These are phyloP conservation scores for Rhizopogon rudus DNA, from an alignment of 768 basidiomycete genomes.

Conservation along the genomic window DNA sequence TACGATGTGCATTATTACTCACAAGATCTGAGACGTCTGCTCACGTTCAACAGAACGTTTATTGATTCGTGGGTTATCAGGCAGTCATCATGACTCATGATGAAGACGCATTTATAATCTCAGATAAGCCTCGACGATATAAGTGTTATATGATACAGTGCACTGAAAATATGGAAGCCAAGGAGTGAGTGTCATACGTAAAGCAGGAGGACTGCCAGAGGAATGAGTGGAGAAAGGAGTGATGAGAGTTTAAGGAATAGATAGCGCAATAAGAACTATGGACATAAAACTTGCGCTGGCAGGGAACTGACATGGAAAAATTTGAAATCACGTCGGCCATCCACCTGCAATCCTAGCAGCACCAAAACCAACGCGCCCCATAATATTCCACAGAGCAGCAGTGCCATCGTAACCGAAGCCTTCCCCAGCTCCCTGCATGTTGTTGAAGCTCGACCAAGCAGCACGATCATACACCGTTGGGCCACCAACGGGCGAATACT, in stretches of 20 bases:
- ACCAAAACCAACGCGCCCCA: conserved; percentile 69
- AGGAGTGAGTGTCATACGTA: not conserved
- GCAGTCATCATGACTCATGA: no score
- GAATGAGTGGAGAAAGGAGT: not conserved
- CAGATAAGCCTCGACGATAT: no score
- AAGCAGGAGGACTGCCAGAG: not conserved
- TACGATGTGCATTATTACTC: no score
- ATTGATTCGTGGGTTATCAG: no score
- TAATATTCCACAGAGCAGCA: conserved; percentile 59
- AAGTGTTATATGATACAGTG: not conserved
- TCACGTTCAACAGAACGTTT: no score
- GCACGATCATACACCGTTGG: conserved; percentile 71
- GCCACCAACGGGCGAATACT: conserved; percentile 56
- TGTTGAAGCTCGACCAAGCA: conserved; percentile 77
- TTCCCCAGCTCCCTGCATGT: conserved; percentile 64
- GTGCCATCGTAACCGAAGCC: conserved; percentile 61
- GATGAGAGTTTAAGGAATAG: not conserved
- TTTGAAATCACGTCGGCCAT: conserved; percentile 59
- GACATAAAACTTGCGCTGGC: not conserved
- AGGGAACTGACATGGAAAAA: not conserved
- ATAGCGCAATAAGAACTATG: not conserved
- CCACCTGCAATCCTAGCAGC: conserved; percentile 73
- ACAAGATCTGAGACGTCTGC: no score
- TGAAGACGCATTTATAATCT: no score
- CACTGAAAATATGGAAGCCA: not conserved